Evolutionary conservation across 1,284 basidiomycete species (phyloP), one percentile per base, ranked within the genome.

Genomic region (Coriolopsis trogii): DNA sequence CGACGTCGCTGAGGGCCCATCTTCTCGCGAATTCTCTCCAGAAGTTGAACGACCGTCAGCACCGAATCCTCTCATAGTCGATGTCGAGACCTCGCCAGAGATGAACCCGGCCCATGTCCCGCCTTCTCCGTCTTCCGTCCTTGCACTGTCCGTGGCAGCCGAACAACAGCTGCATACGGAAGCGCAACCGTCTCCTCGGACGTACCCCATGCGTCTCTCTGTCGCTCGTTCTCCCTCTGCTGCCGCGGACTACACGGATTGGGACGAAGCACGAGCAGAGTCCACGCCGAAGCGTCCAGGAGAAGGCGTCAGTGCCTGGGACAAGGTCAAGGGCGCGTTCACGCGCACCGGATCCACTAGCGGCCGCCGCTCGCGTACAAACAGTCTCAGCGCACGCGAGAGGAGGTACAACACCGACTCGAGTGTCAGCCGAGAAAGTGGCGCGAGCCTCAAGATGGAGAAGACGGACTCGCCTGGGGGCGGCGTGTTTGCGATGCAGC

Each of bases 301-400:
- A 12, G 82, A 83, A 39, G 65, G 69, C 49, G 72, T 78, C 26
- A 84, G 81, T 55, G 71, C 82, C 39, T 90, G 87, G 88, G 81
- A 85, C 55, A 87, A 82, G 62, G 73, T 87, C 51, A 84, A 84
- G 64, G 77, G 70, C 55, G 76, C 81, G 1, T 79, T 87, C 61
- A 77, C 78, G 24, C 76, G 87, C 51, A 81, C 81, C 34, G 78
- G 75, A 18, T 87, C 87, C 39, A 79, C 74, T 49, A 76, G 70
- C 47, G 89, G 89, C 6, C 79, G 88, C 55, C 81, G 89, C 40
- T 91, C 89, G 45, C 81, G 89, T 30, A 84, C 87, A 34, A 90
- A 90, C 63, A 90, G 87, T 62, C 78, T 89, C 50, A 78, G 77
- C 39, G 78, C 79, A 36, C 80, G 86, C 38, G 84, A 87, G 45